Evolutionary conservation across 768 basidiomycete species (phyloP), one percentile per base, ranked within the genome.

Genomic region (Hypholoma sublateritium): DNA sequence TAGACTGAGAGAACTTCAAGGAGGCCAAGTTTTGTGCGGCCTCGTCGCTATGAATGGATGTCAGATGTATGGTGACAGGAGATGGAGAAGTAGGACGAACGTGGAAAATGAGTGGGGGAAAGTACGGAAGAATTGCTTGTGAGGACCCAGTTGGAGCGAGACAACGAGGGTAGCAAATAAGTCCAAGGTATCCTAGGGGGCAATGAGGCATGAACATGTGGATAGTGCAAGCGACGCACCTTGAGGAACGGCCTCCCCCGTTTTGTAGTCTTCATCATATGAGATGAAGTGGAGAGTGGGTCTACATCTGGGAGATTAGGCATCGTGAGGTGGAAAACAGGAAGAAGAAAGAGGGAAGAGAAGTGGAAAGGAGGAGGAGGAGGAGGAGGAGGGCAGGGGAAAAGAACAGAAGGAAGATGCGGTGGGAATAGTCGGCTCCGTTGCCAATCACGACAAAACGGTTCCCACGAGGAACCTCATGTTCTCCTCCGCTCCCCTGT

Each of bases 261-360:
- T 79, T 93, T 93, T 70, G 95, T 96, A 13, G 92, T 96, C 85
- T 96, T 95, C 95, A 98, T 97, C 91, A 96, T 92, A 73, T 96
- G 95, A 24, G 91, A 93, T 41, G 89, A 85, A 62, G 83, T 84
- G 41, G 84, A 78, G 65, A 81, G 81, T 28, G 81, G 75, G 48
- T 79, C 70, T 67, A 66, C 53, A 61, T 82, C 81, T 56, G 77
- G 64, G 59, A 69, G 65, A 36, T 69, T 64, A 50, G 74, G 68
- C 74, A 78, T 76, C 62, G 68, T 66, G 60, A 56, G 58, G 59
- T 63, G 65, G 65, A 67, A 67, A 64, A 69, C 59, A 70, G 68
- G 64, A 65, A 63, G 68, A 64, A 66, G 63, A 65, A 65, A 68
- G 69, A 44, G 69, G 61, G 83, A 85, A 71, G 75, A 76, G 67